These are phyloP conservation scores for Pugionium dolabratum DNA, from an alignment of 345 rosid genomes.

Conservation along the genomic window DNA sequence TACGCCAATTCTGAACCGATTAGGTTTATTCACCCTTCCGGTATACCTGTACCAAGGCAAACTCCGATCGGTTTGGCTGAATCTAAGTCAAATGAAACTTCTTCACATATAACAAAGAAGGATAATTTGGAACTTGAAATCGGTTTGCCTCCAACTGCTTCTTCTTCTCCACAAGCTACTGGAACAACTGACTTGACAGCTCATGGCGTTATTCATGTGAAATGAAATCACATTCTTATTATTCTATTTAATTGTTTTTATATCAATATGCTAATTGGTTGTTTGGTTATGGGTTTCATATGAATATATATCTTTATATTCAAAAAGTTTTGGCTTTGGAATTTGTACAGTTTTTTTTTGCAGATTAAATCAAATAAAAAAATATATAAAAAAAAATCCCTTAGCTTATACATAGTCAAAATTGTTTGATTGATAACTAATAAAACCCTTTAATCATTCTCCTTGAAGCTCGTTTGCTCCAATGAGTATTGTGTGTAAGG, in stretches of 20 bases:
- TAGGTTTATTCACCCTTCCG: constrained; percentile 40
- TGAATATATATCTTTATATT: constrained; percentile 22
- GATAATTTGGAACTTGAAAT: constrained; percentile 28
- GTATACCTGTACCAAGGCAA: constrained; percentile 40
- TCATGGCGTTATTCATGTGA: constrained; percentile 38
- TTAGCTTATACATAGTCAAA: not conserved
- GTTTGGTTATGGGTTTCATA: constrained; percentile 11
- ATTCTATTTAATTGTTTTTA: not conserved
- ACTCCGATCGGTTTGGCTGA: constrained; percentile 32
- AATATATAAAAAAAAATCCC: not conserved
- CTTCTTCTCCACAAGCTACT: constrained; percentile 32
- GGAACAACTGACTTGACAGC: constrained; percentile 28
- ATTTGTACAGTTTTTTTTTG: not conserved
- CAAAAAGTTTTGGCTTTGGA: constrained; percentile 23
- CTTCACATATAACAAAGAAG: constrained; percentile 15
- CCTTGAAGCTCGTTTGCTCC: constrained; percentile 32
- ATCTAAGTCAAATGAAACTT: constrained; percentile 18
- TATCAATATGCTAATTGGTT: constrained; percentile 16
- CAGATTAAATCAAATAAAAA: not conserved
- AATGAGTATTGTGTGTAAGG: constrained; percentile 3
- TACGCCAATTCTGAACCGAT: constrained; percentile 27
- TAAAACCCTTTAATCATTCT: constrained; percentile 34
- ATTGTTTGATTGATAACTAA: not conserved
- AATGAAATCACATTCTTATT: constrained; percentile 10
- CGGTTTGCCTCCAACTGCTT: constrained; percentile 20